A percentile compares a stretch with the other conserved stretches of the same genome.
Conservation (phyloP, 1,284 basidiomycete species). For the Pyrrhoderma noxium region DNA sequence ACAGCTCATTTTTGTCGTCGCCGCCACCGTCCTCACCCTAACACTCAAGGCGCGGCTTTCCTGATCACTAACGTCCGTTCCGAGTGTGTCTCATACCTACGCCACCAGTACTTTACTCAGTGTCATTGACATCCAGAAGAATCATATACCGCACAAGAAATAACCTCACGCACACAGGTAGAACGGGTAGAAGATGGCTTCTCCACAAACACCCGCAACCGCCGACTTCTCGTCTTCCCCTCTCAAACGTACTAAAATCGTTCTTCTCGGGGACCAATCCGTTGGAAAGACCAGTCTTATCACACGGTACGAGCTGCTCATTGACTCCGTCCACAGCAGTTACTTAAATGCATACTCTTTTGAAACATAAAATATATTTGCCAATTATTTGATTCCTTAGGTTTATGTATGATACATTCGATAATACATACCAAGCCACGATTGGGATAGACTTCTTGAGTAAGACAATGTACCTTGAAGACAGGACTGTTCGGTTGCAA, state of each 20-base stretch:
- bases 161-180: no score
- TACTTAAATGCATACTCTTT: not conserved
- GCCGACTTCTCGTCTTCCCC: slow-evolving; percentile 79
- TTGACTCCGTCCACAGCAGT: not conserved
- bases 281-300: slow-evolving; percentile 98
- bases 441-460: slow-evolving; percentile 99
- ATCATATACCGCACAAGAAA: no score
- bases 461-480: slow-evolving; percentile 99
- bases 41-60: no score
- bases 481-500: slow-evolving; percentile 95
- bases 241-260: slow-evolving; percentile 94
- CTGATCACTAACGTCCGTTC: no score
- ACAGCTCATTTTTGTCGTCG: no score
- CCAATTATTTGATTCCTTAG: no score
- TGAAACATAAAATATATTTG: no score
- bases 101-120: no score
- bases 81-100: no score
- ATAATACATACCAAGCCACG: slow-evolving; percentile 99
- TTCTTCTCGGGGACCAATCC: slow-evolving; percentile 87
- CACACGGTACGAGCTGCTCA: slow-evolving; percentile 61
- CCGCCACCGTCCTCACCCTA: no score
- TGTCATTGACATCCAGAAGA: no score
- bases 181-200: slow-evolving; percentile 5
- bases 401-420: slow-evolving; percentile 99
- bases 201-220: slow-evolving; percentile 56